Base-by-base conservation (phyloP, 257 asterid genomes). In the Solanum piurae region DNA sequence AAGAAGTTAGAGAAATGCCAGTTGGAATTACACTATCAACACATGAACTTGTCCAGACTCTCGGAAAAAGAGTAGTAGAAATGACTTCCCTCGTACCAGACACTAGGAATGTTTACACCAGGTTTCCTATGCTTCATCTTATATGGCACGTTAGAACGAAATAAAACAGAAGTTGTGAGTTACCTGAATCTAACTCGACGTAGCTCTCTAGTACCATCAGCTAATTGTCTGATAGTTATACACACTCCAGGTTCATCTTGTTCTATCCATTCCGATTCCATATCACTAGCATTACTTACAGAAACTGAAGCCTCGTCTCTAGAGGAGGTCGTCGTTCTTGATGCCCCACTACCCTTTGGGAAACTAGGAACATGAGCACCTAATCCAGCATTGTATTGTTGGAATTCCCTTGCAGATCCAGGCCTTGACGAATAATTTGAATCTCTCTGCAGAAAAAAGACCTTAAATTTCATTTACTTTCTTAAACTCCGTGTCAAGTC, bases 181-280 rank as follows among this genome's bases (percentile, higher is more conserved):
- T 91, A 97, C 99, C 99, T 95, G 97, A 97, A 97, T 89, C 99
- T 92, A 83, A 97, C 97, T 12, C 99, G 95, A 7, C 98, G 91
- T 25, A 97, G 94, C 93, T 95, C 99, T 88, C 99, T 90, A 7
- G 98, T 93, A 52, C 99, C 98, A 89, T 93, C 98, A 71, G 90
- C 94, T 69, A 95, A 94, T 83, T 94, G 98, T 86, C 99, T 94
- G 94, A 97, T 93, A 85, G 99, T 97, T 76, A 97, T 95, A 79
- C 92, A 94, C 21, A 97, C 98, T 6, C 99, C 99, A 1, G 98
- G 98, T 87, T 95, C 98, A 44, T 97, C 99, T 91, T 95, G 93
- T 87, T 95, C 99, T 7, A 95, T 89, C 99, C 98, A 97, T 76
- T 97, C 98, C 2, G 98, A 92, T 83, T 95, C 99, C 9, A 95